Base-by-base conservation (phyloP, 257 asterid species). In the Oldenlandia corymbosa region DNA sequence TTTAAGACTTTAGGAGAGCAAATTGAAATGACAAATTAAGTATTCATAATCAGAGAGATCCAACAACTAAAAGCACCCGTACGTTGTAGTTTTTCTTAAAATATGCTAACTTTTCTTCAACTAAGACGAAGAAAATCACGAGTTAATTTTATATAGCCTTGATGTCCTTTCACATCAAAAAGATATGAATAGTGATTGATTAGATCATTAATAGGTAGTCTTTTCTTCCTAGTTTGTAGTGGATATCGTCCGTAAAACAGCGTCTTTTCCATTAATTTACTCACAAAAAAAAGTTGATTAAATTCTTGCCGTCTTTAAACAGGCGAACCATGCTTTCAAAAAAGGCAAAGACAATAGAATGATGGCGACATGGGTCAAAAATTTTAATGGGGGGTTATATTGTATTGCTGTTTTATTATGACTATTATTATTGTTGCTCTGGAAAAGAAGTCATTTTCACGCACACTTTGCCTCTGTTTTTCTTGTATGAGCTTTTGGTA, bases 341-440 rank as follows among this genome's bases (percentile, higher is more conserved):
- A 36, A 45, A n/a, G 9, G 52, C 12, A 58, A 63, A 48, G 56
- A 36, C 36, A 47, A 65, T 56, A 56, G 58, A 67, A 59, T 50
- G 83, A 81, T 57, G 46, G 71, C 42, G 86, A 76, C 81, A 45
- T 70, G 42, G 63, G 52, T 58, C 11, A 66, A 14, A 30, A 46
- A 58, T 62, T 20, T 68, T 28, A 5, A 68, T n/a, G n/a, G n/a
- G n/a, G n/a, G n/a, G n/a, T n/a, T n/a, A n/a, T n/a, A n/a, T n/a
- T n/a, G n/a, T n/a, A 53, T 42, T 16, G 45, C 47, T 62, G 65
- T 62, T 62, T 34, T 28, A 10, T 46, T 32, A 43, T 39, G 55
- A 53, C n/a, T n/a, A n/a, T n/a, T n/a, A n/a, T n/a, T n/a, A n/a
- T n/a, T n/a, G n/a, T n/a, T n/a, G n/a, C n/a, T n/a, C n/a, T n/a